Base-by-base conservation (phyloP, 768 basidiomycete genomes). In the Suillus subalutaceus region DNA sequence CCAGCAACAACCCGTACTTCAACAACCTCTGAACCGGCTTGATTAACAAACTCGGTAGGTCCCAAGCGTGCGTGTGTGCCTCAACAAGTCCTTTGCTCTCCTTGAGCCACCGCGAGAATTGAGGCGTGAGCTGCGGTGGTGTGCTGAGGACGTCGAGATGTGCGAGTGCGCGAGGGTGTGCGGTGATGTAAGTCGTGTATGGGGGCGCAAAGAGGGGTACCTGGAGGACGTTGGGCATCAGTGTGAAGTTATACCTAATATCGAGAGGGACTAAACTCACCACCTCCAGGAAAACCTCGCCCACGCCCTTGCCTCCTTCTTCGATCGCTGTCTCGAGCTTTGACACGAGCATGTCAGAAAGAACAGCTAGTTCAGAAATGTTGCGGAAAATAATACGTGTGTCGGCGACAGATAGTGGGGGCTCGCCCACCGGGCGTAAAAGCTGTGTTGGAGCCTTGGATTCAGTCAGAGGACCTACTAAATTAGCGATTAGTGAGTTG, bases 1-100 rank as follows among this genome's bases (percentile, higher is more conserved):
- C 79, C 41, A 99, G 86, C 37, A 99, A 85, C 10, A 99, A 85
- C 0, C 93, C 88, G 73, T 99, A 99, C 75, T 98, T 99, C 69
- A 98, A 88, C 63, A 98, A 85, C 18, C 97, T 89, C 73, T 99
- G 97, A 4, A 99, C 94, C 41, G 97, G 97, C 78, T 99, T 98
- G 78, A 99, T 98, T 67, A 99, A 90, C 46, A 98, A 86, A 0
- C 94, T 95, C 6, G 93, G 84, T 35, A 99, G 87, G 75, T 99
- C 97, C 90, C 94, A 96, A 3, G 94, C 92, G 72, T 94, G 90
- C 0, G 93, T 92, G 15, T 92, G 83, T 30, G 86, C 84, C 2
- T 88, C 85, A 1, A 92, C 90, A 44, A 91, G 81, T 13, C 80
- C 82, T 66, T 86, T 85, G 20, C 91, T 91, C 43, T 88, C 86